These are phyloP conservation scores for Fonsecaea multimorphosa DNA, from an alignment of 2,329 filamentous ascomycete species.

Conservation along the genomic window DNA sequence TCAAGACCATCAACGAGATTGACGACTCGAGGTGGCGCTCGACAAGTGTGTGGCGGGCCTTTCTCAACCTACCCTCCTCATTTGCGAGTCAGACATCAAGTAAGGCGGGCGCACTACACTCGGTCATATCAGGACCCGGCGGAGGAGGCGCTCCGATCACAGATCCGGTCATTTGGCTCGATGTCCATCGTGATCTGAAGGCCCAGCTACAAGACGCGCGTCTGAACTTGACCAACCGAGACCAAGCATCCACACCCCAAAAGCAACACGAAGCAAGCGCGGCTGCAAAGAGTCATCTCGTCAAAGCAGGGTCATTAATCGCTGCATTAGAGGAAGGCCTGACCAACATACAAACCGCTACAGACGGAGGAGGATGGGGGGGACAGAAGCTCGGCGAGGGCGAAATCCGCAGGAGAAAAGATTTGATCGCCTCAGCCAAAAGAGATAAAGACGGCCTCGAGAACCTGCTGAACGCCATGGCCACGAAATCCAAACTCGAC, in stretches of 20 bases:
- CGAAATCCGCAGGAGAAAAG: constrained; percentile 64
- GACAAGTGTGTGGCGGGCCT: constrained; percentile 62
- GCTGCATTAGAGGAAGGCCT: constrained; percentile 64
- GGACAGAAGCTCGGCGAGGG: constrained; percentile 61
- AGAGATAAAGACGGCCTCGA: constrained; percentile 69
- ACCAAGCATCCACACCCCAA: constrained; percentile 64
- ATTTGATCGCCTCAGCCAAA: constrained; percentile 62
- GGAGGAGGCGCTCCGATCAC: constrained; percentile 48
- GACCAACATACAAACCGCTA: constrained; percentile 46
- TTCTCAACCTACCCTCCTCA: constrained; percentile 61
- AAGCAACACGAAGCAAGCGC: constrained; percentile 68
- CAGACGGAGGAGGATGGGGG: constrained; percentile 38
- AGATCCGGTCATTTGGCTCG: constrained; percentile 66
- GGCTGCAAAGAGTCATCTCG: constrained; percentile 65
- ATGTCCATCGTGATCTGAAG: constrained; percentile 66
- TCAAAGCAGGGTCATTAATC: constrained; percentile 63
- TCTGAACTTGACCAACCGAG: constrained; percentile 63
- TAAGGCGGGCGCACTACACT: constrained; percentile 50
- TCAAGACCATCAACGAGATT: constrained; percentile 62
- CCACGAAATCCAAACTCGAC: constrained; percentile 56
- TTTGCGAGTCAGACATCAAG: constrained; percentile 40
- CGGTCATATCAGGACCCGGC: constrained; percentile 50
- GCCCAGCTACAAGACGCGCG: constrained; percentile 65
- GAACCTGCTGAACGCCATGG: constrained; percentile 64
- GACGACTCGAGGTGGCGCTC: constrained; percentile 65